Evolutionary conservation across 306 rosid species (phyloP).

Genomic region (Albizia julibrissin): DNA sequence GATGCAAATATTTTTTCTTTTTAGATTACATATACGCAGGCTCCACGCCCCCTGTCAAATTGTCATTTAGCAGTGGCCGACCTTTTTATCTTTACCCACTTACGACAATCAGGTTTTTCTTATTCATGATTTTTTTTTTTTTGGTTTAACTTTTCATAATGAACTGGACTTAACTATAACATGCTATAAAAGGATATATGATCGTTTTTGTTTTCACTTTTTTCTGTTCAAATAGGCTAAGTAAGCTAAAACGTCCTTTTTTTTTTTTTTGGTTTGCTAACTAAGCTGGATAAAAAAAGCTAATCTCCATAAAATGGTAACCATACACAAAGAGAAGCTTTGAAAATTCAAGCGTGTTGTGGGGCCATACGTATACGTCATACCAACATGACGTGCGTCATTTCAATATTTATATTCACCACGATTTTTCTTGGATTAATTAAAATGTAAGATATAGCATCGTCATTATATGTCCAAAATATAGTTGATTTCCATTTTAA

Average conservation of each 20-base stretch:
- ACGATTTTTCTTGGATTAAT: neutral
- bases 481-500: neutral
- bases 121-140: neutral
- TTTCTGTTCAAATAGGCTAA: slow-evolving; percentile 1
- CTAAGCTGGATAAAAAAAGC: neutral
- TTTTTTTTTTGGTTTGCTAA: neutral
- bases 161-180: slow-evolving; percentile 18
- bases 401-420: neutral
- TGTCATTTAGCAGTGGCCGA: neutral
- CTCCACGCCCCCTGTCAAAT: neutral
- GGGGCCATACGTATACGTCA: slow-evolving; percentile 4
- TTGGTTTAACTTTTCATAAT: neutral
- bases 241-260: neutral
- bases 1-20: too few species aligned
- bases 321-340: neutral
- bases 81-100: neutral
- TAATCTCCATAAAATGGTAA: neutral
- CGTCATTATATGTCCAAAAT: neutral
- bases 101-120: neutral
- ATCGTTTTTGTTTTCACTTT: neutral
- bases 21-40: neutral
- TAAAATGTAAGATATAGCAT: neutral
- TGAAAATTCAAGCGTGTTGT: neutral
- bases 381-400: neutral
- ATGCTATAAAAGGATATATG: slow-evolving; percentile 4